Base-by-base conservation (phyloP, 768 basidiomycete genomes). In the Cystofilobasidium bisporidii region DNA sequence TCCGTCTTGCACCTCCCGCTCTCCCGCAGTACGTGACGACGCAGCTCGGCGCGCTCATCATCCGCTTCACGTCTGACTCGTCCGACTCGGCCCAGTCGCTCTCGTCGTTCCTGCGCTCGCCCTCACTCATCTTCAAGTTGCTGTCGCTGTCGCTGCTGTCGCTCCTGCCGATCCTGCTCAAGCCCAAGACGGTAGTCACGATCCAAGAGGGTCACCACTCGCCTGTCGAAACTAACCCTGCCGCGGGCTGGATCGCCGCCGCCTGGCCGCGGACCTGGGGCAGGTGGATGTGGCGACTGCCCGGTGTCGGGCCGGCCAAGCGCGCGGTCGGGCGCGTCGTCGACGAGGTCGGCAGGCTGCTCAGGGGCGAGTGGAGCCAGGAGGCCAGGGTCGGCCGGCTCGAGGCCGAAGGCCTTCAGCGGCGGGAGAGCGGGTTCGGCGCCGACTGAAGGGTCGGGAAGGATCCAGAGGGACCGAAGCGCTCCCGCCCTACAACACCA, bases 21-120 rank as follows among this genome's bases (percentile, higher is more conserved):
- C 36, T 2, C 26, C 24, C 17, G 57, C 28, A 90, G 61, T 88
- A 89, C 33, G 90, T 92, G 65, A 91, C 90, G 71, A 91, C 89
- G 75, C 88, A 89, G 81, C 87, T 87, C 72, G 70, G 82, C 77
- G 53, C 58, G 11, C 71, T 68, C 53, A 61, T 69, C 69, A 71
- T 71, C 40, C 62, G 63, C 72, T 71, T 75, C 47, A 60, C 58
- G 6, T 50, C 65, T 20, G 22, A 32, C 17, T 60, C 65, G 45
- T 18, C 28, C n/a, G 41, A 24, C 47, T 33, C 32, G 22, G 58
- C 45, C 14, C 85, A 89, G 75, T 87, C 87, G 18, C 82, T 97
- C n/a, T 86, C 89, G 55, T 87, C 86, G 26, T 78, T 97, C n/a
- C 78, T 97, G 24, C 80, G 87, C 47, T 88, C 89, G 15, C 92